Percentiles rank a stretch among this genome's conserved stretches.
Conservation (phyloP, 176 grass and related monocot genomes). For the Cymbopogon citratus region DNA sequence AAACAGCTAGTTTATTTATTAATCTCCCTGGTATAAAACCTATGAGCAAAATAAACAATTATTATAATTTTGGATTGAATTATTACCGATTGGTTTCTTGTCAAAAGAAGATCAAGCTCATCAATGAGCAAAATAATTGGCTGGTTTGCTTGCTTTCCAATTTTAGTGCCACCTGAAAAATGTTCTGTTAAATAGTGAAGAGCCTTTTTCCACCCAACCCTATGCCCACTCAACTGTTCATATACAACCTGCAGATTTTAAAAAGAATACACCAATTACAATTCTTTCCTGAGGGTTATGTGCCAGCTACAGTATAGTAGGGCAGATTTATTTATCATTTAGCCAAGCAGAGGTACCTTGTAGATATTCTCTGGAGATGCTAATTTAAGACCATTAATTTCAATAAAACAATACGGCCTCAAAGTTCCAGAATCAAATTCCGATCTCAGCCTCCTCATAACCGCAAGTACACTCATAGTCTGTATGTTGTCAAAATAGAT, state of each 20-base stretch:
- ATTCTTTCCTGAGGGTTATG: not conserved
- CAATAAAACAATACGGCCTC: slow-evolving; percentile 76
- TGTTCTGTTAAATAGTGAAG: slow-evolving; percentile 85
- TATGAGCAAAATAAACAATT: not conserved
- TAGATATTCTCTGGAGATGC: slow-evolving; percentile 93
- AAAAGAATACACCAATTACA: slow-evolving; percentile 8
- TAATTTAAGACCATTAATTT: slow-evolving; percentile 96
- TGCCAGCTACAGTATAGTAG: not conserved
- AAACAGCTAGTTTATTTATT: not conserved
- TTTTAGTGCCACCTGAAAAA: slow-evolving; percentile 67
- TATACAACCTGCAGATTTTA: slow-evolving; percentile 63
- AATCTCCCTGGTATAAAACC: not conserved
- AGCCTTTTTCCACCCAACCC: slow-evolving; percentile 94
- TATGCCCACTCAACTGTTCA: slow-evolving; percentile 80
- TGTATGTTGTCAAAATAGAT: slow-evolving; percentile 38
- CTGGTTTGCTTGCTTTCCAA: slow-evolving; percentile 57
- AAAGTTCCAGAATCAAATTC: slow-evolving; percentile 74
- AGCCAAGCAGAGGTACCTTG: slow-evolving; percentile 46
- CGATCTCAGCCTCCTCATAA: slow-evolving; percentile 75
- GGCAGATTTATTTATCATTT: not conserved
- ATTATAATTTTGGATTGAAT: slow-evolving; percentile 15
- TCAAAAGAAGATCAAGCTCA: slow-evolving; percentile 97
- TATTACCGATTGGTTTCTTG: slow-evolving; percentile 95
- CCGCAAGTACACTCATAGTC: slow-evolving; percentile 95
- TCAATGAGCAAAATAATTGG: slow-evolving; percentile 97